A percentile compares a stretch with the other conserved stretches of the same genome.
phyloP scores from a whole-genome alignment of 352 stramenopile species.

The Phytophthora ramorum region DNA sequence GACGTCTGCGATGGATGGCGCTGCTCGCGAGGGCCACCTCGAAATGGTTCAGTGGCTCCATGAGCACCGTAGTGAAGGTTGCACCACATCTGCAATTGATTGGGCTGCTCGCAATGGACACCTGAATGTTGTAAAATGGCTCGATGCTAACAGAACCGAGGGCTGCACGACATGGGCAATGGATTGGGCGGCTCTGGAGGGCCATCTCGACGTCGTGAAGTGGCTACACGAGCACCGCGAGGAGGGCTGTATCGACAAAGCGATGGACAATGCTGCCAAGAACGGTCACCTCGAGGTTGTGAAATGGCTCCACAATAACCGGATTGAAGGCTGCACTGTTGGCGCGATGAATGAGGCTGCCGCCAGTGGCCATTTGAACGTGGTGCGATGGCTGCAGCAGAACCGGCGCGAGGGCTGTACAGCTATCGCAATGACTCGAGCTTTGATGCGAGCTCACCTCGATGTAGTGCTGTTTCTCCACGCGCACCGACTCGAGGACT shows the following conservation, averaged over 20 bases:
- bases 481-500: background rate
- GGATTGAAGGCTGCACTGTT: conserved; percentile 24
- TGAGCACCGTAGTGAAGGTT: conserved; percentile 25
- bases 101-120: conserved; percentile 23
- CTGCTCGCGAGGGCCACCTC: conserved; percentile 26
- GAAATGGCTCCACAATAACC: conserved; percentile 28
- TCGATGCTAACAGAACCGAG: conserved; percentile 17
- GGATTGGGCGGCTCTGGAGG: conserved; percentile 20
- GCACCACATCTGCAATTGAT: conserved; percentile 32
- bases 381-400: conserved; percentile 25
- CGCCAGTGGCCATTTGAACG: conserved; percentile 15
- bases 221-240: conserved; percentile 22
- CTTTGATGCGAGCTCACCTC: conserved; percentile 19
- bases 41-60: conserved; percentile 34
- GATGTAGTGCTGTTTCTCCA: conserved; percentile 30
- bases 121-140: conserved; percentile 17
- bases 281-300: conserved; percentile 31
- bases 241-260: conserved; percentile 35
- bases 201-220: conserved; percentile 21
- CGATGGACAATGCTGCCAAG: conserved; percentile 34
- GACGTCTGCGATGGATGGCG: conserved; percentile 26
- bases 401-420: conserved; percentile 12
- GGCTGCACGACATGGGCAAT: conserved; percentile 25
- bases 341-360: conserved; percentile 25
- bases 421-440: conserved; percentile 10